phyloP scores from a whole-genome alignment of 257 asterid species.

The Penstemon eatonii region DNA sequence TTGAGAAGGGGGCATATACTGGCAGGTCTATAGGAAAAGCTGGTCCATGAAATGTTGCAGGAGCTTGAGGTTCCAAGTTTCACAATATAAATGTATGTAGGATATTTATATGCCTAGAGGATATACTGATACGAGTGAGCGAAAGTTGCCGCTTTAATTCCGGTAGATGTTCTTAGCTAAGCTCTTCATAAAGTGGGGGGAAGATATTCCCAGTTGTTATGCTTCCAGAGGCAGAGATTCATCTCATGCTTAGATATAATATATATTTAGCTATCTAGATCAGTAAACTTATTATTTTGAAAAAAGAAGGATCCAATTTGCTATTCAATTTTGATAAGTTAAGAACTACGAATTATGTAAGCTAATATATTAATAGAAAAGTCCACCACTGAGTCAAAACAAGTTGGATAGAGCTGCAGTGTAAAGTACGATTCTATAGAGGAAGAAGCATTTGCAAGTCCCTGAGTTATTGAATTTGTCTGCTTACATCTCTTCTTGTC shows the following conservation, averaged over 20 bases:
- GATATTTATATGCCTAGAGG: neutral
- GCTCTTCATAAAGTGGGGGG: too few relatives aligned
- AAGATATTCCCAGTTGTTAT: neutral
- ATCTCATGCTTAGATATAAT: neutral
- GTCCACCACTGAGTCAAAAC: neutral
- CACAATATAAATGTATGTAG: too few relatives aligned
- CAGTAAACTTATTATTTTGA: neutral
- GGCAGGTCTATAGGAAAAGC: neutral
- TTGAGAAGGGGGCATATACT: neutral
- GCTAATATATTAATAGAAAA: neutral
- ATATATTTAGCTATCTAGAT: constrained; percentile 5
- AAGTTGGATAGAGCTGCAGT: neutral
- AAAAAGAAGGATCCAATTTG: neutral
- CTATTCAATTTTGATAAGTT: neutral
- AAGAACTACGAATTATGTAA: neutral
- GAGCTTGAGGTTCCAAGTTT: neutral
- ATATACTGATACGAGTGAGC: too few relatives aligned
- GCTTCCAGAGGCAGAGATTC: constrained; percentile 2
- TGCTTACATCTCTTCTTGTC: too few relatives aligned
- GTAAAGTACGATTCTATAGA: too few relatives aligned
- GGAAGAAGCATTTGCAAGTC: too few relatives aligned
- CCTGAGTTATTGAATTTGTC: too few relatives aligned
- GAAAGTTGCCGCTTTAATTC: too few relatives aligned
- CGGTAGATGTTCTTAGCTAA: neutral
- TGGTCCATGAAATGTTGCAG: neutral